phyloP scores from a whole-genome alignment of 2,329 filamentous ascomycete species.

The Colletotrichum cereale region DNA sequence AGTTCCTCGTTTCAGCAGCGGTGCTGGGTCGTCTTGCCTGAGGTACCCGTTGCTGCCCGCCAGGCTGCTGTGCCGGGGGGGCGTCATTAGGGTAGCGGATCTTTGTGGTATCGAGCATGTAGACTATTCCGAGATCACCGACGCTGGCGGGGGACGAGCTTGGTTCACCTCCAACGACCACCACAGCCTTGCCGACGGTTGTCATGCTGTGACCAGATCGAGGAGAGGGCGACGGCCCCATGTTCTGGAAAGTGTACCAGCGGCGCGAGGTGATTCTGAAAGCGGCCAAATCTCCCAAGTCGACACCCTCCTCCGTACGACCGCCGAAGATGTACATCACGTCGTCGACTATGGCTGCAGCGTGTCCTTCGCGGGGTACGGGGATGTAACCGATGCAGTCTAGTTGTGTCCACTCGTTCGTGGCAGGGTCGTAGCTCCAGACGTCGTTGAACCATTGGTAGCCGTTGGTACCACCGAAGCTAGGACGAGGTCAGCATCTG shows the following conservation, averaged over 20 bases:
- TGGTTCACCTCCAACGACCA: slow-evolving; percentile 93
- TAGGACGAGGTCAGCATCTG: slow-evolving; percentile 51
- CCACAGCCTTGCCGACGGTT: slow-evolving; percentile 89
- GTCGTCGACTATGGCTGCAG: slow-evolving; percentile 92
- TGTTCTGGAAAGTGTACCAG: slow-evolving; percentile 99
- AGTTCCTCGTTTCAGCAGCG: slow-evolving; percentile 53
- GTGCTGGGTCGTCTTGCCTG: slow-evolving; percentile 59
- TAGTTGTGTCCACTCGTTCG: slow-evolving; percentile 87
- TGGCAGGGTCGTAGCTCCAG: slow-evolving; percentile 90
- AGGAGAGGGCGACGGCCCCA: slow-evolving; percentile 95
- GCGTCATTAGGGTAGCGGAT: slow-evolving; percentile 94
- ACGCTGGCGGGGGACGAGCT: slow-evolving; percentile 86
- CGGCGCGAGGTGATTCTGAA: slow-evolving; percentile 80
- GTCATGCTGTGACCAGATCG: slow-evolving; percentile 99
- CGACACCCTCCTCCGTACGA: slow-evolving; percentile 90
- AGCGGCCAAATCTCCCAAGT: slow-evolving; percentile 92
- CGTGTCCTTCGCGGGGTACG: slow-evolving; percentile 91
- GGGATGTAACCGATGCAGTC: slow-evolving; percentile 99
- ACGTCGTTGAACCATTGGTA: slow-evolving; percentile 99
- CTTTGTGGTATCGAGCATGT: slow-evolving; percentile 93
- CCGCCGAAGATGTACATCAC: slow-evolving; percentile 99
- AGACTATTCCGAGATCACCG: slow-evolving; percentile 88
- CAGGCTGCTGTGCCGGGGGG: slow-evolving; percentile 51
- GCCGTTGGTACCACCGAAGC: slow-evolving; percentile 98
- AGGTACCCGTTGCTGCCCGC: slow-evolving; percentile 51